phyloP scores from a whole-genome alignment of 768 basidiomycete species.

The Cystofilobasidium capitatum region DNA sequence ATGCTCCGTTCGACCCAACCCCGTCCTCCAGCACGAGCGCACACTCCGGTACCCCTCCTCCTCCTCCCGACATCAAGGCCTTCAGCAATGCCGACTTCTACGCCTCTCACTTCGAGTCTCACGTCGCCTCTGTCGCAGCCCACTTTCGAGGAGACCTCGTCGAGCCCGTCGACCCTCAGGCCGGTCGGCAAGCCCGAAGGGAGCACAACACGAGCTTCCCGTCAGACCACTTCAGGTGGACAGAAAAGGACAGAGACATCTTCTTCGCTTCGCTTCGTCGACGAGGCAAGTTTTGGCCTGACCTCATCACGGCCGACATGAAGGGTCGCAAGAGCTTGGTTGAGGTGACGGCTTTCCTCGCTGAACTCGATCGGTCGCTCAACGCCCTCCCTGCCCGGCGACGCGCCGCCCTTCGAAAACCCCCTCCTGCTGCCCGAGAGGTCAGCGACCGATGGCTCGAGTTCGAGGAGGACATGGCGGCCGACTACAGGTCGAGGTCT shows the following conservation, averaged over 20 bases:
- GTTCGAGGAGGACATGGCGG: conserved; percentile 19
- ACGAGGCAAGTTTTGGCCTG: conserved; percentile 10
- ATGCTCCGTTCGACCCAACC: conserved; percentile 10
- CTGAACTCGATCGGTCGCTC: neutral
- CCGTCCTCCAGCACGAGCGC: conserved; percentile 3
- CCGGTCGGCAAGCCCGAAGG: neutral
- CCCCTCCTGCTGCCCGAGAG: conserved; percentile 7
- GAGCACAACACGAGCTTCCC: neutral
- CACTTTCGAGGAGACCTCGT: neutral
- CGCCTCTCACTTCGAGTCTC: neutral
- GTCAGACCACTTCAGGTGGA: neutral
- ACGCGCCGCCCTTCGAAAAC: neutral
- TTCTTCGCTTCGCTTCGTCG: conserved; percentile 12
- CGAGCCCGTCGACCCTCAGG: neutral
- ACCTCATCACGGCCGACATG: conserved; percentile 7
- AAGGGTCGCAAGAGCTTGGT: neutral
- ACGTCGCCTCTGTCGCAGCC: neutral
- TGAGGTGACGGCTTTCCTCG: conserved; percentile 14
- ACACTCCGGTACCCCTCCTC: neutral
- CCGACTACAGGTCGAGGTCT: neutral
- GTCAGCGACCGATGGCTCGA: conserved; percentile 14
- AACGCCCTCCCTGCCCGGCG: neutral
- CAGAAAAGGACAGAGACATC: conserved; percentile 7
- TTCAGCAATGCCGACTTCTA: conserved; percentile 19
- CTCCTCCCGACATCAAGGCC: neutral